These are phyloP conservation scores for Neofusicoccum ribis DNA, from an alignment of 2,329 filamentous ascomycete genomes.

Conservation along the genomic window DNA sequence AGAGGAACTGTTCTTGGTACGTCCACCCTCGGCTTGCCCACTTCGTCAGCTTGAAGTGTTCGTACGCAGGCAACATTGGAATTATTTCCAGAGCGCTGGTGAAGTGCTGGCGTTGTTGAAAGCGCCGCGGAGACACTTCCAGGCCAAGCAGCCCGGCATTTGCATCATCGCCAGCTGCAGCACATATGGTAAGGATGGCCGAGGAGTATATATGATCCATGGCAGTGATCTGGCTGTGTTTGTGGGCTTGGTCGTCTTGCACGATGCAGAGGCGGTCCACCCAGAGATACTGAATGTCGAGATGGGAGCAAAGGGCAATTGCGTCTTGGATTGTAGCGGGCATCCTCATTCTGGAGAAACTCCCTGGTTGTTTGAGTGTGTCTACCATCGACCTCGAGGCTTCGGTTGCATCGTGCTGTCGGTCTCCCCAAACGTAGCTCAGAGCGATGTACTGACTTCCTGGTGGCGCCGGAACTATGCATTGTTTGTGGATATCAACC, in stretches of 20 bases:
- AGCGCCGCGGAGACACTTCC: too few relatives aligned
- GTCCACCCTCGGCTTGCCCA: too few relatives aligned
- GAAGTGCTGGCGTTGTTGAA: too few relatives aligned
- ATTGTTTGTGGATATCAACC: too few relatives aligned
- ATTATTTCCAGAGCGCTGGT: too few relatives aligned
- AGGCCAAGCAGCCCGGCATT: not conserved
- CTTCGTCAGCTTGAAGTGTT: too few relatives aligned
- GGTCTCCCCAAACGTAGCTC: slow-evolving; percentile 13
- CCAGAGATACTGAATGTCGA: not conserved
- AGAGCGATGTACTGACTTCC: slow-evolving; percentile 1
- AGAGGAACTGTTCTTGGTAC: too few relatives aligned
- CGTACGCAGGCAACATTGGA: too few relatives aligned
- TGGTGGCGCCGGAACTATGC: too few relatives aligned
- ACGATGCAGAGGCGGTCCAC: slow-evolving; percentile 5
- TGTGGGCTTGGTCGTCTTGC: not conserved
- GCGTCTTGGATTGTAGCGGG: not conserved
- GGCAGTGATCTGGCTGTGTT: slow-evolving; percentile 1
- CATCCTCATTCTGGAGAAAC: not conserved
- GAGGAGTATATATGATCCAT: slow-evolving; percentile 9
- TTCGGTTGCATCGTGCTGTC: not conserved
- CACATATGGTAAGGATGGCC: not conserved
- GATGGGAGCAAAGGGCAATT: not conserved
- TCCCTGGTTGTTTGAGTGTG: not conserved
- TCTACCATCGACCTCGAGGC: not conserved
- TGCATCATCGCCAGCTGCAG: not conserved